phyloP scores from a whole-genome alignment of 106 monocot species.

The Phalaenopsis equestris region DNA sequence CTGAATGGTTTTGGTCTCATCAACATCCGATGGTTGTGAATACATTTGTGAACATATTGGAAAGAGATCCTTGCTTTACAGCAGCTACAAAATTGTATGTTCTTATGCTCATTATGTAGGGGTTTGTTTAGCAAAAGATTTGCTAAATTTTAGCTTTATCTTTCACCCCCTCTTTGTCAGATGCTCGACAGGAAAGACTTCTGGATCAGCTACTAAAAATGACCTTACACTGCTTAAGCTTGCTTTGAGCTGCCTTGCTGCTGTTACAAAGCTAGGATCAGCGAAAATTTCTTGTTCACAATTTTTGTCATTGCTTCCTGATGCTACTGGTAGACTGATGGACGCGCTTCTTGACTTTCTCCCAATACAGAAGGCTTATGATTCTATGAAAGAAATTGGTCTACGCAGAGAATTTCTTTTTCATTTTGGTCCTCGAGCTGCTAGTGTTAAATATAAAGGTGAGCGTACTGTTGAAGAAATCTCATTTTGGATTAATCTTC shows the following conservation, averaged over 20 bases:
- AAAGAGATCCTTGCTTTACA: slow-evolving; percentile 51
- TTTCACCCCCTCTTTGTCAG: background rate
- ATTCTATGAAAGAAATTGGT: slow-evolving; percentile 78
- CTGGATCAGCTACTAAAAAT: slow-evolving; percentile 31
- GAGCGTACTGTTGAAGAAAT: slow-evolving; percentile 62
- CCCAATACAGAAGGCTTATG: slow-evolving; percentile 64
- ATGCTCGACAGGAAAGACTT: slow-evolving; percentile 33
- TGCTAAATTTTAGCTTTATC: background rate
- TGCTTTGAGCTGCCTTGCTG: slow-evolving; percentile 77
- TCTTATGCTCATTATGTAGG: background rate
- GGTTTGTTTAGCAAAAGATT: background rate
- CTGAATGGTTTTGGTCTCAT: slow-evolving; percentile 86
- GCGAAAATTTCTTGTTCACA: slow-evolving; percentile 77
- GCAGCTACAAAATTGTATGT: slow-evolving; percentile 56
- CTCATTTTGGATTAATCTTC: slow-evolving; percentile 86
- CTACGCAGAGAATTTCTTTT: slow-evolving; percentile 77
- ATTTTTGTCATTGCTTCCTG: slow-evolving; percentile 74
- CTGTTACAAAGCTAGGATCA: slow-evolving; percentile 74
- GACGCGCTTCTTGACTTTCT: slow-evolving; percentile 83
- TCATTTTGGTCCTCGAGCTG: slow-evolving; percentile 90
- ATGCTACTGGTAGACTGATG: slow-evolving; percentile 84
- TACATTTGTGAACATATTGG: slow-evolving; percentile 73
- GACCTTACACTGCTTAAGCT: slow-evolving; percentile 72
- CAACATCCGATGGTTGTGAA: slow-evolving; percentile 66
- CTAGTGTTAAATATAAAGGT: slow-evolving; percentile 36